Evolutionary conservation across 1,284 basidiomycete genomes (phyloP), one percentile per base, ranked within the genome.

Genomic region (Pascua sp.): DNA sequence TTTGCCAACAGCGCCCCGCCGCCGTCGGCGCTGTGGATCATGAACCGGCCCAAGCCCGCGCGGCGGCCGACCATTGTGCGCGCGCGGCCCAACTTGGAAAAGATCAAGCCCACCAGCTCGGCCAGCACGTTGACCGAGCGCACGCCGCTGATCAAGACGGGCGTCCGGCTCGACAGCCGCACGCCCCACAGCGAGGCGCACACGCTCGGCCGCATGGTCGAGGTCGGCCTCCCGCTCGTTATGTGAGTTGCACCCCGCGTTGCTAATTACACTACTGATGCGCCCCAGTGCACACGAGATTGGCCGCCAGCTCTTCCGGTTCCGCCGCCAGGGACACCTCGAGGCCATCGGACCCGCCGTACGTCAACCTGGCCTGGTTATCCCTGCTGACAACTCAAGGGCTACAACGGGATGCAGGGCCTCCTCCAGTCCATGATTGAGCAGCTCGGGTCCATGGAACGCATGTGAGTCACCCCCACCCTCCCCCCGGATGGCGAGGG

Each of bases 331-430:
- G 67, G 90, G 90, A 1, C 85, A 85, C 56, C 71, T 92, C 51
- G 90, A 92, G 70, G 87, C 87, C 15, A 84, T 92, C 60, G 91
- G 90, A 37, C 90, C 90, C 11, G 90, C 90, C 83, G 88, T 84
- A 70, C 74, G 80, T 65, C 32, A 9, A 48, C 5, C 17, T 16
- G 4, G n/a, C 18, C 4, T 8, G 24, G 24, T 11, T 12, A 32
- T 16, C 13, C n/a, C 9, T 15, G 38, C 55, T 56, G 52, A 45
- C 52, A 24, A 49, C 50, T 55, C 47, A 40, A 58, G 86, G 88
- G 89, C 57, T 80, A 84, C 46, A 93, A 91, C 73, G 82, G 86
- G 0, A 83, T 93, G 83, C 86, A 82, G 60, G 66, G 49, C 9
- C 47, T 72, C n/a, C 69, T 92, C 46, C 85, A 87, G 65, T 80